Base-by-base conservation (phyloP, 1,284 basidiomycete genomes). In the Papiliotrema terrestris region DNA sequence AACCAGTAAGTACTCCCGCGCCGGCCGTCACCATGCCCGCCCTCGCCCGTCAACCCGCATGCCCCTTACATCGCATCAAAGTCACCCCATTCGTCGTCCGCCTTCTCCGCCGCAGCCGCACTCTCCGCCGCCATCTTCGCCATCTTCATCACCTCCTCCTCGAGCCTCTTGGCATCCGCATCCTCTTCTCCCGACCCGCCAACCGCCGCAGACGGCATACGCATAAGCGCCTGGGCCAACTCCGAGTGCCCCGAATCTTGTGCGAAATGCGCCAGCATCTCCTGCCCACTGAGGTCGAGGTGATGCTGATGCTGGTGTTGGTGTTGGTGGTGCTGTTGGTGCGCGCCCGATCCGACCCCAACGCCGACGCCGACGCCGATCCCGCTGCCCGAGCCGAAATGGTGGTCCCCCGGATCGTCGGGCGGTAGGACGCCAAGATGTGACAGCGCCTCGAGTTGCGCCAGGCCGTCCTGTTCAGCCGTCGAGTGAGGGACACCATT, bases 191-290 rank as follows among this genome's bases (percentile, higher is more conserved):
- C 19, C 15, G 41, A 20, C 15, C 42, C 54, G 1, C 48, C 26
- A 11, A 32, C 29, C 29, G 29, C 29, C 29, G 29, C 29, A 5
- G 29, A 32, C 13, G 57, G 57, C 15, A 55, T 37, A 6, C 49
- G 25, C 39, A 55, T 37, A 25, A 54, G 39, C 9, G 54, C 57
- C 26, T 48, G 38, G 5, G 56, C 56, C 5, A 57, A 39, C 13
- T 52, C 56, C 32, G 45, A 45, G 46, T 57, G 56, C n/a, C 51
- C 56, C 22, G 39, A 37, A 26, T 48, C 25, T 29, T 47, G 36
- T 14, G 51, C 51, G 9, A 47, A 42, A 15, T 39, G 22, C 11
- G 44, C 54, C 22, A 56, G 19, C 36, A 44, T 46, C 22, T 26
- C 54, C 22, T 56, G 48, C 26, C 22, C 23, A 15, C 23, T 32